A percentile compares a stretch with the other conserved stretches of the same genome.
Conservation (phyloP, 257 asterid species). For the Sherardia arvensis region DNA sequence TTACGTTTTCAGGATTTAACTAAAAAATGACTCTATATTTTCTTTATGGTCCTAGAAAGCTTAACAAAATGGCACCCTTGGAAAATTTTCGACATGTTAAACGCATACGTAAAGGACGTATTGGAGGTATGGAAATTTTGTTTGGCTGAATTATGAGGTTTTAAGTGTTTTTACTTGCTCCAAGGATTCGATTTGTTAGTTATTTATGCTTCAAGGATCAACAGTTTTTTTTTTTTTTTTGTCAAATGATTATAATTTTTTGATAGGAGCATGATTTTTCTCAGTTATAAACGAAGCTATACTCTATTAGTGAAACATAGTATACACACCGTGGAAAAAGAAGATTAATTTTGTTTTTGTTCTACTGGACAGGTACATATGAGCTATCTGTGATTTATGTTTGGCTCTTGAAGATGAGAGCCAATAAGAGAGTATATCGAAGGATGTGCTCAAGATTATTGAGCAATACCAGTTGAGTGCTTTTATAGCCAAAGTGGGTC, state of each 20-base stretch:
- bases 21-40: background rate
- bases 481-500: conserved; percentile 77
- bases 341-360: background rate
- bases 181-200: no score
- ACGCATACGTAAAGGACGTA: conserved; percentile 51
- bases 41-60: conserved; percentile 36
- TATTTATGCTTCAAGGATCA: background rate
- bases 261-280: background rate
- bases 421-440: conserved; percentile 31
- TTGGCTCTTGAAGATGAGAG: conserved; percentile 34
- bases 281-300: background rate
- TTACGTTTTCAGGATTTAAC: background rate
- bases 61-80: conserved; percentile 67
- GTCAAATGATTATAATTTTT: background rate
- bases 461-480: conserved; percentile 79
- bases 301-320: background rate
- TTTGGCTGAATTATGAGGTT: background rate
- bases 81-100: conserved; percentile 90
- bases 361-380: conserved; percentile 42
- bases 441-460: conserved; percentile 56
- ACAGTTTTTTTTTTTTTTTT: background rate
- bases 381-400: conserved; percentile 59
- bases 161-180: background rate
- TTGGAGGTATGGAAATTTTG: conserved; percentile 36
- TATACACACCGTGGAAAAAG: background rate